Conservation (phyloP, 768 basidiomycete genomes). For the Leucosporidium yakuticum region DNA sequence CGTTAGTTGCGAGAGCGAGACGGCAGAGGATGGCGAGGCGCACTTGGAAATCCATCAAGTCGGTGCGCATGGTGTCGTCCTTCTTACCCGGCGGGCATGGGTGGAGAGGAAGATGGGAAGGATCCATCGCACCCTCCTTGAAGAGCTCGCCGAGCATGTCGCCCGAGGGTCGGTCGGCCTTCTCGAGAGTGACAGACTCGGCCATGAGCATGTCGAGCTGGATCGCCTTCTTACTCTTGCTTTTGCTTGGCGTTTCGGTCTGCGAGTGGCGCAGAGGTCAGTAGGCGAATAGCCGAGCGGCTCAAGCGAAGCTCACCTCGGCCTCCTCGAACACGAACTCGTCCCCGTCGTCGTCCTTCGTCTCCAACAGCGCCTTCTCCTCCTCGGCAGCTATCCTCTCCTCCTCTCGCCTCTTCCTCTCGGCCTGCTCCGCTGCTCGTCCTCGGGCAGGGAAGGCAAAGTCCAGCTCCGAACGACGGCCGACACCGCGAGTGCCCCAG, state of each 20-base stretch:
- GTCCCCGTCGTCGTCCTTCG: neutral
- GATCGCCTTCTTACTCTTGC: neutral
- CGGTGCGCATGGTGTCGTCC: constrained; percentile 61
- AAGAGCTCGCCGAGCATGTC: constrained; percentile 40
- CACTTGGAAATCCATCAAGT: constrained; percentile 79
- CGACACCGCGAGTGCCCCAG: constrained; percentile 17
- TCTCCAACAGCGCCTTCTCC: neutral
- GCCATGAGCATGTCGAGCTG: constrained; percentile 17
- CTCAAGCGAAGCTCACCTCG: neutral
- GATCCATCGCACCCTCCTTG: constrained; percentile 48
- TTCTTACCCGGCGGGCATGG: constrained; percentile 64
- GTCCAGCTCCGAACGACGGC: constrained; percentile 18
- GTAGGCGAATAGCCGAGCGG: too few relatives aligned
- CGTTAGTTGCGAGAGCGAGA: neutral
- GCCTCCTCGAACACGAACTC: too few relatives aligned
- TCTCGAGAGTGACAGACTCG: constrained; percentile 16
- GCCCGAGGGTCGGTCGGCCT: neutral
- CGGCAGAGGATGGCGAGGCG: constrained; percentile 11
- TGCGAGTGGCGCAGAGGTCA: neutral
- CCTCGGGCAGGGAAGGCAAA: constrained; percentile 18
- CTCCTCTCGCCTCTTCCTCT: constrained; percentile 4
- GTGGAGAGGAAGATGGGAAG: constrained; percentile 64
- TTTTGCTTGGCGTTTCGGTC: neutral
- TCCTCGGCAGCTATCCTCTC: neutral
- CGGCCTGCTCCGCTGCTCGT: neutral